Conservation (phyloP, 805 yeast genomes). For the Saturnispora sanitii region DNA sequence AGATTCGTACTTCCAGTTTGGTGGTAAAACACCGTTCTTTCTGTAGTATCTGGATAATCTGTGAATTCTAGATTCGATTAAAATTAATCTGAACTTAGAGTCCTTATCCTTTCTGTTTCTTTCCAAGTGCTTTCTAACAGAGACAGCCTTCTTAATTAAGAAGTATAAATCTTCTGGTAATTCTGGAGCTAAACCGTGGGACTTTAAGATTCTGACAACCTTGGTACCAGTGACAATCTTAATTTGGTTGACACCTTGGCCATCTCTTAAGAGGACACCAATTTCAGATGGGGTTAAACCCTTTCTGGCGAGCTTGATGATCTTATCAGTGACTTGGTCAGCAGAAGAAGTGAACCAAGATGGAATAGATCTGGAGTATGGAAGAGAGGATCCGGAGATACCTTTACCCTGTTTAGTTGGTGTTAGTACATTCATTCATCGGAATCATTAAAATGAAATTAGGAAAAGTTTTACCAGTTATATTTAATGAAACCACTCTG, state of each 20-base stretch:
- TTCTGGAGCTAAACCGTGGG: slow-evolving; percentile 99
- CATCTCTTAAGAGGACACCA: slow-evolving; percentile 99
- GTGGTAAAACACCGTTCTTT: slow-evolving; percentile 97
- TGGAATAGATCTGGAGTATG: slow-evolving; percentile 98
- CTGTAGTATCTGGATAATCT: slow-evolving; percentile 99
- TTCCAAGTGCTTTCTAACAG: slow-evolving; percentile 99
- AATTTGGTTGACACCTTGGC: slow-evolving; percentile 98
- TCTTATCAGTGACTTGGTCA: slow-evolving; percentile 94
- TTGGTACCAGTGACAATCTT: slow-evolving; percentile 98
- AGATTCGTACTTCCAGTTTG: slow-evolving; percentile 99
- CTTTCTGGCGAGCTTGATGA: slow-evolving; percentile 99
- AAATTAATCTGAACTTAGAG: slow-evolving; percentile 99
- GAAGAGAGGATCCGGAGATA: slow-evolving; percentile 97
- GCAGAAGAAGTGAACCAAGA: slow-evolving; percentile 98
- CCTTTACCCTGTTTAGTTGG: slow-evolving; percentile 77
- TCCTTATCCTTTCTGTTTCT: slow-evolving; percentile 99
- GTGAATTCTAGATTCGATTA: slow-evolving; percentile 99
- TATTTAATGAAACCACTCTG: slow-evolving; percentile 31
- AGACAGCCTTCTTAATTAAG: slow-evolving; percentile 98
- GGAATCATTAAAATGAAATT: slow-evolving; percentile 3
- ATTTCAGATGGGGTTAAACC: slow-evolving; percentile 99
- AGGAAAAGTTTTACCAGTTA: slow-evolving; percentile 22
- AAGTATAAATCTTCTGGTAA: slow-evolving; percentile 99
- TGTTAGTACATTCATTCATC: slow-evolving; percentile 24
- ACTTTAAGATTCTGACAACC: slow-evolving; percentile 97